Evolutionary conservation across 257 asterid species (phyloP).

Genomic region (Fraxinus americana): DNA sequence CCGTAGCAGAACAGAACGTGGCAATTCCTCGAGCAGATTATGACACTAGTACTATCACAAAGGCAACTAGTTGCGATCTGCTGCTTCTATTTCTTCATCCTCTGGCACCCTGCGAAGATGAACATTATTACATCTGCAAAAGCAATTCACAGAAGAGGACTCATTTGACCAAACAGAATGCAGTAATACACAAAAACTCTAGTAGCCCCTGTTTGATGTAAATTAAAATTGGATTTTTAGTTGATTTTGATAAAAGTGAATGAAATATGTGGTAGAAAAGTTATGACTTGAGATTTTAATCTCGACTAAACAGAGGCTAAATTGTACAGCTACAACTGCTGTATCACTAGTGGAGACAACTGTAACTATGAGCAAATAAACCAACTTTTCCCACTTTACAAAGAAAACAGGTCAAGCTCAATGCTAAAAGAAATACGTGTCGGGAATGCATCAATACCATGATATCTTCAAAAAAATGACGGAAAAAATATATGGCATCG

Average conservation of each 20-base stretch:
- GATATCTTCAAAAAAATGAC: no score
- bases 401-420: background rate
- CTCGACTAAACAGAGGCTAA: no score
- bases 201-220: no score
- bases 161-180: background rate
- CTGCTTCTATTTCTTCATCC: conserved; percentile 86
- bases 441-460: no score
- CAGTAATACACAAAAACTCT: background rate
- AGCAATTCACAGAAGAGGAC: conserved; percentile 7
- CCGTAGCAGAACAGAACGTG: background rate
- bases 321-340: background rate
- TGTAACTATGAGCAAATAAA: background rate
- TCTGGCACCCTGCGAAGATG: conserved; percentile 84
- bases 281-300: no score
- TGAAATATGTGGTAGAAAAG: no score
- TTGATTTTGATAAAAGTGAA: no score
- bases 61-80: conserved; percentile 48
- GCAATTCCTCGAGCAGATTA: conserved; percentile 15
- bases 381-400: background rate
- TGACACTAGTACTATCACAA: conserved; percentile 12
- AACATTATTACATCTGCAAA: conserved; percentile 77
- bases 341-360: background rate
- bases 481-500: no score
- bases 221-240: no score
- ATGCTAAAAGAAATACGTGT: no score